phyloP scores from a whole-genome alignment of 345 rosid genomes.

The Anastatica hierochuntica region DNA sequence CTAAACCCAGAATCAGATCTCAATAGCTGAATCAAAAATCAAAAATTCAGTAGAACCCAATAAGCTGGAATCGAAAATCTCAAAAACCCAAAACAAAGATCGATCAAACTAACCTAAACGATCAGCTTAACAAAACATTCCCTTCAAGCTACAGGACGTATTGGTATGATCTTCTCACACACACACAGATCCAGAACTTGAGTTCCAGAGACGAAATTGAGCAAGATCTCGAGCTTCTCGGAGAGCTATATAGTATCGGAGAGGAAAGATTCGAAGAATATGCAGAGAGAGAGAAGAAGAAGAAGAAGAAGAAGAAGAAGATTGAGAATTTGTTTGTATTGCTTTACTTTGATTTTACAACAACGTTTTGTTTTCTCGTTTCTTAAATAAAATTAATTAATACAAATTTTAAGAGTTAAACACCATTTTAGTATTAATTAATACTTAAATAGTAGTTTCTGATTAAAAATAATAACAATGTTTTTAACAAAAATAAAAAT shows the following conservation, averaged over 20 bases:
- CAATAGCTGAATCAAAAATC: background rate
- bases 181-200: background rate
- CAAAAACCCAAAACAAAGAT: conserved; percentile 11
- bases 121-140: conserved; percentile 19
- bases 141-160: background rate
- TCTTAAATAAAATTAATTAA: too few species aligned
- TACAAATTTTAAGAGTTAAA: too few species aligned
- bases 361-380: conserved; percentile 12
- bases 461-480: too few species aligned
- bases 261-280: conserved; percentile 22
- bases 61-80: conserved; percentile 11
- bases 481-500: too few species aligned
- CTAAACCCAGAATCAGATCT: conserved; percentile 21
- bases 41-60: background rate
- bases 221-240: conserved; percentile 9
- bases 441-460: too few species aligned
- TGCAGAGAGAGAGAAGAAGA: conserved; percentile 7
- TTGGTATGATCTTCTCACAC: background rate
- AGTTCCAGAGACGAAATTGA: background rate
- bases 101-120: conserved; percentile 19
- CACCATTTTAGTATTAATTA: too few species aligned
- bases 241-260: conserved; percentile 8
- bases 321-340: too few species aligned
- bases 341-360: conserved; percentile 35
- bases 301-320: too few species aligned